Percentiles rank a stretch among this genome's conserved stretches.
phyloP scores from a whole-genome alignment of 2,329 filamentous ascomycete species.

The Fusarium praegraminearum region DNA sequence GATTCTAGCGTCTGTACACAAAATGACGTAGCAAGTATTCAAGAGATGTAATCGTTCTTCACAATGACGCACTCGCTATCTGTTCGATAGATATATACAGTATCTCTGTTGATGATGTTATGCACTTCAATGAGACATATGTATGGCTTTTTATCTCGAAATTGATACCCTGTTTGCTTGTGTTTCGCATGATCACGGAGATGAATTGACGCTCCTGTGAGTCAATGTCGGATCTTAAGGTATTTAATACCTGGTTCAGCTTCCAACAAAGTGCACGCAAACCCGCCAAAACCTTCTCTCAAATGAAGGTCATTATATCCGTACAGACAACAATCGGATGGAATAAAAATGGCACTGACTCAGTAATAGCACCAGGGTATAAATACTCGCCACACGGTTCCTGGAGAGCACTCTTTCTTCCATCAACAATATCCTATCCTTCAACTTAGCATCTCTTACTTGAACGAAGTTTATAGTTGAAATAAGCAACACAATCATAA shows the following conservation, averaged over 20 bases:
- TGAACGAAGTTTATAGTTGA: no score
- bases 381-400: neutral
- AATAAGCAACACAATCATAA: no score
- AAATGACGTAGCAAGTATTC: neutral
- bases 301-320: neutral
- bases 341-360: neutral
- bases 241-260: neutral
- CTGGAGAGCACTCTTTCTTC: neutral
- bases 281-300: neutral
- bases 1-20: neutral
- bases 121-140: neutral
- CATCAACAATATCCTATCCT: neutral
- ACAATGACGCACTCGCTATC: neutral
- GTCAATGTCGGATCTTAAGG: neutral
- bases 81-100: neutral
- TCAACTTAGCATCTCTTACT: no score
- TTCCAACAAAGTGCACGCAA: neutral
- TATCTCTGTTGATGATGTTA: neutral
- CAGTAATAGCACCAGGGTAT: neutral
- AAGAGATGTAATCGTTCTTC: neutral
- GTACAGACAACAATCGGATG: neutral
- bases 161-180: neutral
- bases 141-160: fast-evolving
- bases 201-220: neutral
- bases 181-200: neutral